Base-by-base conservation (phyloP, 805 yeast species). In the Torulaspora quercuum region DNA sequence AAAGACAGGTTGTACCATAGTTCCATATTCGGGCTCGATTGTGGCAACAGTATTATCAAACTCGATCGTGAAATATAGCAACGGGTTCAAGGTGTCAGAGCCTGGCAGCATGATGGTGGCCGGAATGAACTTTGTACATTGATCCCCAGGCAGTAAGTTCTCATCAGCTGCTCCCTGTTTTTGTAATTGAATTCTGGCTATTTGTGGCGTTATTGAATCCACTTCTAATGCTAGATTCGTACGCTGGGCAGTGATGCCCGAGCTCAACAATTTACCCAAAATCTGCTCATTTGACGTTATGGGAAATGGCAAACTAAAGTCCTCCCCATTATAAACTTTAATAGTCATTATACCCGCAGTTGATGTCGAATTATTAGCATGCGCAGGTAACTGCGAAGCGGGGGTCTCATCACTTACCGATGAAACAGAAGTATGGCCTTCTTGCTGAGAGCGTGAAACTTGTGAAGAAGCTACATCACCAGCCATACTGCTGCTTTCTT, bases 11-110 rank as follows among this genome's bases (percentile, higher is more conserved):
- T 72, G 68, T 27, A 75, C 74, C 42, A 87, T 77, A 0, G 95
- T 76, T 25, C 95, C 96, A 35, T 83, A 76, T 18, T 80, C 76
- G 2, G 97, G 92, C 49, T 88, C 95, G 33, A 90, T 78, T 10
- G 88, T 74, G 46, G 92, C 82, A 48, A 89, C 92, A 33, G 90
- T 87, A 63, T 92, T 92, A 64, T 92, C 99, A 57, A 88, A 90
- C 63, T 92, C 99, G 29, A 92, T 71, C 2, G 95, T 87, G 53
- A 89, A 73, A 61, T 85, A 86, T 24, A 92, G 72, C 42, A 95
- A 71, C 11, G 92, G 76, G 48, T 77, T 78, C 44, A 76, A 71
- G 22, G 72, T 64, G 34, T 69, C 69, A 48, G 78, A 55, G 19
- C 73, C 72, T 10, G 84, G 80, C 28, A 76, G 65, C 31, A 75